Base-by-base conservation (phyloP, 2,329 filamentous ascomycete genomes). In the Calonectria montana region DNA sequence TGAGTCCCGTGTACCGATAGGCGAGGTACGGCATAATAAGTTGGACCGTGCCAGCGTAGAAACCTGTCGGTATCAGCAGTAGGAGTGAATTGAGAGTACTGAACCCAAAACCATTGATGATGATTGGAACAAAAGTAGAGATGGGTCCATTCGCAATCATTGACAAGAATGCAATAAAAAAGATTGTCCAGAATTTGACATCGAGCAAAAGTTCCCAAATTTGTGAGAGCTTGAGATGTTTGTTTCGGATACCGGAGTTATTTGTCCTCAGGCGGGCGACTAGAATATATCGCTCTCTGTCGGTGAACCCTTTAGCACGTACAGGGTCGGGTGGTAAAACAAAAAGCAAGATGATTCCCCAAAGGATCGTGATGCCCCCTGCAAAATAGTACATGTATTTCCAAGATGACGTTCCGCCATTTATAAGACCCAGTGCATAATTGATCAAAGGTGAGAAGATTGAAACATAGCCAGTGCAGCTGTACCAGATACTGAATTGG, bases 371-470 rank as follows among this genome's bases (percentile, higher is more conserved):
- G 13, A 87, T 70, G 2, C 77, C 73, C 12, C 84, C 85, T 2
- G 75, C 39, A 25, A 78, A 74, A 39, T 75, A 76, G 35, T 77
- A 78, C 76, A 78, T 78, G 18, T 77, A 77, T 50, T 43, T 63
- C 77, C 77, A 78, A 1, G 84, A 81, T 2, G 81, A 81, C 8
- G 84, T 73, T 1, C 79, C 75, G 18, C 83, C 83, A 23, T 81
- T 79, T 68, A 88, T 83, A 10, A 84, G 83, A 1, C 86, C 87
- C 3, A 88, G 77, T 4, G 83, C 87, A 70, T 87, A 88, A 78
- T 87, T 87, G 74, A 88, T 82, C 1, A 88, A 75, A 0, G 86
- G 86, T 0, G 84, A 85, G 31, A 89, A 79, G 29, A 87, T 81
- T 1, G 83, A 83, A 13, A 85, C 85, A 59, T 86, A 85, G 3